phyloP scores from a whole-genome alignment of 148 eudicot species.

The Rhododendron mucronatum region DNA sequence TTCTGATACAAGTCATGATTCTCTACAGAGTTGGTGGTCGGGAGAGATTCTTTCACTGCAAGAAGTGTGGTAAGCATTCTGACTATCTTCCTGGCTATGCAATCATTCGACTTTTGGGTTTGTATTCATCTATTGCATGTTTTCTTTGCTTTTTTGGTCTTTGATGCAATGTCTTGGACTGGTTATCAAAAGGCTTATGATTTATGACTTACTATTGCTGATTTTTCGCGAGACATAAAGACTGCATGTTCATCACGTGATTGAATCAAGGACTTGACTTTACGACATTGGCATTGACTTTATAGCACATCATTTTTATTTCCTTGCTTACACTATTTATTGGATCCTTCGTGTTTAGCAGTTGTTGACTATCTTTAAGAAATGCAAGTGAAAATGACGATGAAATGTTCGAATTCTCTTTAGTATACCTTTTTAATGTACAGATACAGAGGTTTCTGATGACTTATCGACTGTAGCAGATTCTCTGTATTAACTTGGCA shows the following conservation, averaged over 20 bases:
- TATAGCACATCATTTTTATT: neutral
- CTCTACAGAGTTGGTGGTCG: slow-evolving; percentile 89
- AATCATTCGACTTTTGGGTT: neutral
- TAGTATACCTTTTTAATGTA: neutral
- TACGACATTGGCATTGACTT: neutral
- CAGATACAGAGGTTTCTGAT: neutral
- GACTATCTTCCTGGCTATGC: slow-evolving; percentile 7
- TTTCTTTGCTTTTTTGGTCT: neutral
- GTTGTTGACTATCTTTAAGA: neutral
- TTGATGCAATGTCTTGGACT: neutral
- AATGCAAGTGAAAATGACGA: neutral
- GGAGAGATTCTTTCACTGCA: slow-evolving; percentile 84
- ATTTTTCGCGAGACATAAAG: neutral
- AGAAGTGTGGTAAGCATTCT: slow-evolving; percentile 70
- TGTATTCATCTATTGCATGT: neutral
- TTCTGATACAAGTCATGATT: slow-evolving; percentile 12
- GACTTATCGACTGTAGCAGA: neutral
- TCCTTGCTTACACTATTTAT: neutral
- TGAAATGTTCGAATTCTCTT: neutral
- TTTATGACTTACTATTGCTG: neutral
- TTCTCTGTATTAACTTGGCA: neutral
- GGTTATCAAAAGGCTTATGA: neutral
- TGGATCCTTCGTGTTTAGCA: neutral
- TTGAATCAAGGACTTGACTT: neutral
- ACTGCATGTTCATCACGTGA: neutral